phyloP scores from a whole-genome alignment of 2,329 filamentous ascomycete genomes.

The Pyrenophora seminiperda region DNA sequence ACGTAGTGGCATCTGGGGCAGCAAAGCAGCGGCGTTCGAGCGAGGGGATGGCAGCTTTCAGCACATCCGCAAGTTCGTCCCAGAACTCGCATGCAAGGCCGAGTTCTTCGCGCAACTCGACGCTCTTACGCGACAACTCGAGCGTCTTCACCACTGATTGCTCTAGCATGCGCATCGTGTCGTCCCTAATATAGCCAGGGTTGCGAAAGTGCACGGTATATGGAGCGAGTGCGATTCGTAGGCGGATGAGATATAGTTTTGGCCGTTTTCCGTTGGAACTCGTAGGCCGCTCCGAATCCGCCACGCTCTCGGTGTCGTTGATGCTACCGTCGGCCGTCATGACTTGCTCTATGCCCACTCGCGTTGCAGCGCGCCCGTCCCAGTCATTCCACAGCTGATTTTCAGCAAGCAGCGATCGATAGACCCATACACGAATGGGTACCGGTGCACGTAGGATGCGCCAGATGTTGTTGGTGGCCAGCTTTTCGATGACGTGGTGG shows the following conservation, averaged over 20 bases:
- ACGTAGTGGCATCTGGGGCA: constrained; percentile 61
- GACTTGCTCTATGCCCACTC: constrained; percentile 8
- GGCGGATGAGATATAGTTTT: constrained; percentile 50
- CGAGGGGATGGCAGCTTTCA: constrained; percentile 65
- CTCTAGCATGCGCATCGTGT: constrained; percentile 63
- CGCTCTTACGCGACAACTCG: constrained; percentile 62
- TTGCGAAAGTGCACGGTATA: constrained; percentile 65
- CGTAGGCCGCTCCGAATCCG: constrained; percentile 22
- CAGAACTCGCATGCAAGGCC: constrained; percentile 63
- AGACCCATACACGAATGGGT: constrained; percentile 35
- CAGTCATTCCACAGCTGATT: constrained; percentile 29
- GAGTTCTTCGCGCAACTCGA: constrained; percentile 62
- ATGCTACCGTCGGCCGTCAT: constrained; percentile 5
- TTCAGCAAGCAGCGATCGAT: constrained; percentile 31
- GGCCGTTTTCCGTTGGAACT: constrained; percentile 17
- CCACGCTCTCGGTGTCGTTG: constrained; percentile 18
- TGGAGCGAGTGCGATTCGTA: constrained; percentile 54
- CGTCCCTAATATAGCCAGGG: constrained; percentile 64
- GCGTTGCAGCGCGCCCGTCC: constrained; percentile 14
- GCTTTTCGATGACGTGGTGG: constrained; percentile 26
- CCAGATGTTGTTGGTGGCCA: constrained; percentile 32
- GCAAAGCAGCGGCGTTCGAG: constrained; percentile 67
- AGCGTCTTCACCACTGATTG: constrained; percentile 61
- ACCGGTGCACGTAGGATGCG: constrained; percentile 34
- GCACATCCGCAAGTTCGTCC: constrained; percentile 62